Evolutionary conservation across 2,329 filamentous ascomycete species (phyloP).

Genomic region (Cercospora sesami): DNA sequence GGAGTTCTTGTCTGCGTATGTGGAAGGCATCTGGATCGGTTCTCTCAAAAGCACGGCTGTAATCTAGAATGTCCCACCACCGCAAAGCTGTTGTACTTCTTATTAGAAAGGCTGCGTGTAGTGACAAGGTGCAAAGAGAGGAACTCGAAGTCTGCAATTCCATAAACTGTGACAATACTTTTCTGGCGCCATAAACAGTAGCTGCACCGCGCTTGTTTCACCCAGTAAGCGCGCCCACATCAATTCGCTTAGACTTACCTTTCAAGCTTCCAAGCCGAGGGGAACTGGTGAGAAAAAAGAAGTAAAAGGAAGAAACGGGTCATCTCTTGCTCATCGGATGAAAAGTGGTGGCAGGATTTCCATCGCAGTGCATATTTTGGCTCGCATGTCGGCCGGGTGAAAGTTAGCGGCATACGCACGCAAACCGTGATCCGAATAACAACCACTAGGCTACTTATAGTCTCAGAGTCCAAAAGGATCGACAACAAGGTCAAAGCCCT

Average conservation of each 20-base stretch:
- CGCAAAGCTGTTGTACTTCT: constrained; percentile 2
- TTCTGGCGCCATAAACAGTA: not conserved
- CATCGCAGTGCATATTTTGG: not conserved
- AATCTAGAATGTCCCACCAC: constrained; percentile 1
- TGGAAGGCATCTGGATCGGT: not conserved
- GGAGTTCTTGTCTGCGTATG: constrained; percentile 5
- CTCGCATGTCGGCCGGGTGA: not conserved
- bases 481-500: not conserved
- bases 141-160: not conserved
- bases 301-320: not conserved
- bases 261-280: not conserved
- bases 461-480: not conserved
- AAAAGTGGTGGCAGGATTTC: not conserved
- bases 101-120: not conserved
- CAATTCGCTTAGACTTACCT: not conserved
- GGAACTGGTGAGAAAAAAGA: not conserved
- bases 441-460: not conserved
- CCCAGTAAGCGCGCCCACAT: not conserved
- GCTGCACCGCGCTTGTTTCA: not conserved
- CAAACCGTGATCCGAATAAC: not conserved
- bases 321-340: not conserved
- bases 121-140: not conserved
- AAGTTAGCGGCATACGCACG: not conserved
- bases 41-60: constrained; percentile 9
- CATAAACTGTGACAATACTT: constrained; percentile 1